Conservation (phyloP, 257 asterid species). For the Solanum tacnaense region DNA sequence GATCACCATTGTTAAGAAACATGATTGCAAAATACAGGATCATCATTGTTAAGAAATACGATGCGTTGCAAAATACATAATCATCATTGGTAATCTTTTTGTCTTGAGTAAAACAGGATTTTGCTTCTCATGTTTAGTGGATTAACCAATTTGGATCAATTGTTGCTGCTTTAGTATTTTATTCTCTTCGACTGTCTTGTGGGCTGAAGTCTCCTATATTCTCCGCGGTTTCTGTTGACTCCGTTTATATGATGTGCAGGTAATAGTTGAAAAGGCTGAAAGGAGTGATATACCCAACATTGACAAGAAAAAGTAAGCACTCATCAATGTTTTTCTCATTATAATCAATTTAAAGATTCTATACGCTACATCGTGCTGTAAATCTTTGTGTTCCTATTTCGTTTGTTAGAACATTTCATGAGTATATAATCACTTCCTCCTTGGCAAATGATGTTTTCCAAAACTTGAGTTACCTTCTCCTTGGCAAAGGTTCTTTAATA, state of each 20-base stretch:
- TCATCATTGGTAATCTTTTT: not conserved
- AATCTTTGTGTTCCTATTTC: not conserved
- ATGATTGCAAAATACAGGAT: not conserved
- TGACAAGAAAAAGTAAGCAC: constrained; percentile 33
- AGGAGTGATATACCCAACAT: constrained; percentile 31
- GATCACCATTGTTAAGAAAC: not conserved
- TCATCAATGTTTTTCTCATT: not conserved
- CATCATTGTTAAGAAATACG: not conserved
- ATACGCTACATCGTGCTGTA: not conserved
- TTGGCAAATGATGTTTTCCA: not conserved
- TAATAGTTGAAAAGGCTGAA: constrained; percentile 32
- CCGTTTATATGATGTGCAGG: constrained; percentile 8
- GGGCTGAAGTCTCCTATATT: not conserved
- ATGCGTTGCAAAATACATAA: not conserved
- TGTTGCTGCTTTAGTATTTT: not conserved
- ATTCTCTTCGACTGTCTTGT: not conserved
- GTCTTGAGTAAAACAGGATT: not conserved
- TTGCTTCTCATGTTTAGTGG: not conserved
- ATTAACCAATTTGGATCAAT: not conserved
- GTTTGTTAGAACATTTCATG: not conserved
- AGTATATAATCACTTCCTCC: not conserved
- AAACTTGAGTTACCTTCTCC: not conserved
- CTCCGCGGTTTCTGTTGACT: not conserved
- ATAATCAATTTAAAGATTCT: not conserved
- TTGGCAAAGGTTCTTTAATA: not conserved